phyloP scores from a whole-genome alignment of 306 rosid genomes.

The Vigna hirtella region DNA sequence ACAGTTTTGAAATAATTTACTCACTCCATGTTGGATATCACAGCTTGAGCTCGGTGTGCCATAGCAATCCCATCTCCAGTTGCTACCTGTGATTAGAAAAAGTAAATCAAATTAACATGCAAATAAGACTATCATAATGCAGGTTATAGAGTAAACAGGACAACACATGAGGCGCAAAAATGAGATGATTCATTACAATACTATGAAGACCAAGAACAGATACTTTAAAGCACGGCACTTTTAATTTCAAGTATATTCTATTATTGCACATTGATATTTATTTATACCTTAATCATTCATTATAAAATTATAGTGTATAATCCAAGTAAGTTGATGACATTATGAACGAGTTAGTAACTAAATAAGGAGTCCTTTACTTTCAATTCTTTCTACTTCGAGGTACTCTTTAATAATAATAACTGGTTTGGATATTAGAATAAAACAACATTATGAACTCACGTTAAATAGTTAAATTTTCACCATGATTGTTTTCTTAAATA shows the following conservation, averaged over 20 bases:
- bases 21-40: conserved; percentile 98
- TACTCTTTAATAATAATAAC: not conserved
- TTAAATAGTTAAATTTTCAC: conserved; percentile 25
- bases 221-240: conserved; percentile 1
- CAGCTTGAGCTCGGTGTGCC: conserved; percentile 97
- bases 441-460: conserved; percentile 1
- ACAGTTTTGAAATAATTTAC: conserved; percentile 44
- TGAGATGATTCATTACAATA: conserved; percentile 26
- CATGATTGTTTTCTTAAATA: conserved; percentile 10
- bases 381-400: not conserved
- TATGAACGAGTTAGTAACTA: not conserved
- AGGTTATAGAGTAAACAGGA: conserved; percentile 5
- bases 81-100: conserved; percentile 68
- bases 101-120: conserved; percentile 33
- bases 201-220: conserved; percentile 12
- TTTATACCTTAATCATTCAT: conserved; percentile 24
- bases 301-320: conserved; percentile 13
- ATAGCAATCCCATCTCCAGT: conserved; percentile 97
- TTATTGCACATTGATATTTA: not conserved
- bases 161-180: conserved; percentile 20
- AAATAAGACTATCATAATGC: conserved; percentile 25
- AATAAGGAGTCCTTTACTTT: not conserved
- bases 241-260: conserved; percentile 10
- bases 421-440: not conserved
- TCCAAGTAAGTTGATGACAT: conserved; percentile 6